Evolutionary conservation across 345 rosid genomes (phyloP).

Genomic region (Lumnitzera littorea): DNA sequence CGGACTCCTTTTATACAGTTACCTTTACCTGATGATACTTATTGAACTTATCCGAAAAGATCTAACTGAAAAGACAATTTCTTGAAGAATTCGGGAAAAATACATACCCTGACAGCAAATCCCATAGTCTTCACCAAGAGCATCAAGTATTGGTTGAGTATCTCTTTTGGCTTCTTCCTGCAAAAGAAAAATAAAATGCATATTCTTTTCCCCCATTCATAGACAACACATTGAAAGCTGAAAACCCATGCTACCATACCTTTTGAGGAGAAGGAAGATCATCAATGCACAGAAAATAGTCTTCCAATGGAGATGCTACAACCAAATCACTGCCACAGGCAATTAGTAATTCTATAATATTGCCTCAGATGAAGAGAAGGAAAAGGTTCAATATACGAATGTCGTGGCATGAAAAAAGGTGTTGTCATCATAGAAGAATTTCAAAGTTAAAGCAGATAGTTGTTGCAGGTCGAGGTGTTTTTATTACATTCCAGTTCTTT

Average conservation of each 20-base stretch:
- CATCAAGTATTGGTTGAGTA: slow-evolving; percentile 56
- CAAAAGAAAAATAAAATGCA: slow-evolving; percentile 4
- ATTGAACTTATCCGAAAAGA: not conserved
- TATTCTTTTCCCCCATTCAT: slow-evolving; percentile 1
- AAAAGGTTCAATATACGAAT: too few relatives aligned
- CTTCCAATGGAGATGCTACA: slow-evolving; percentile 90
- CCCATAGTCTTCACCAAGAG: slow-evolving; percentile 76
- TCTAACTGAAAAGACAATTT: not conserved
- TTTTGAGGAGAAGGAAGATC: slow-evolving; percentile 59
- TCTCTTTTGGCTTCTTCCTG: slow-evolving; percentile 63
- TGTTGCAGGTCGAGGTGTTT: too few relatives aligned
- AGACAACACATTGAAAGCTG: not conserved
- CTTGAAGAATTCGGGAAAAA: not conserved
- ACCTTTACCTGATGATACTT: not conserved
- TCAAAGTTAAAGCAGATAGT: too few relatives aligned
- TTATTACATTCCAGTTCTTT: too few relatives aligned
- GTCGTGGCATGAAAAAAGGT: too few relatives aligned
- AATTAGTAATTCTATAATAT: slow-evolving; percentile 4
- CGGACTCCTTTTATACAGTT: too few relatives aligned
- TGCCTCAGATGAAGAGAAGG: too few relatives aligned
- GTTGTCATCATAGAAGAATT: too few relatives aligned
- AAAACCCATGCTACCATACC: slow-evolving; percentile 29
- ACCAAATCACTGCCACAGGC: slow-evolving; percentile 71
- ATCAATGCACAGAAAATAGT: slow-evolving; percentile 73
- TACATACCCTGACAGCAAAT: slow-evolving; percentile 67